phyloP scores from a whole-genome alignment of 2,329 filamentous ascomycete species.

The Tolypocladium pustulatum region DNA sequence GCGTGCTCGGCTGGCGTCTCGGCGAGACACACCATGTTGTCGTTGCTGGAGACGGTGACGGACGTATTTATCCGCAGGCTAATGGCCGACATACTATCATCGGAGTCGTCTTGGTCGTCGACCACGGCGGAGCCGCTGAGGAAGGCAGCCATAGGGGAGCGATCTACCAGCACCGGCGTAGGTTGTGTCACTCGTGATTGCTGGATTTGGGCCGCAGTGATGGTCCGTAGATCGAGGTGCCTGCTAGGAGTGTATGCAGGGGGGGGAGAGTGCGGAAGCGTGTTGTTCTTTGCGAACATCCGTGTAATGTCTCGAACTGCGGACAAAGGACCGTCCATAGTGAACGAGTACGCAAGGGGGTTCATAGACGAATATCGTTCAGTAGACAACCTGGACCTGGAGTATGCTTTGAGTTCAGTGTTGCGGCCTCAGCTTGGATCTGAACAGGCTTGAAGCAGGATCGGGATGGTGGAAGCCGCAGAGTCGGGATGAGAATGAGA shows the following conservation, averaged over 20 bases:
- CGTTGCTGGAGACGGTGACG: conserved; percentile 32
- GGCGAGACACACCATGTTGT: conserved; percentile 37
- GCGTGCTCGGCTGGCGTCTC: conserved; percentile 28
- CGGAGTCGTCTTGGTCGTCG: conserved; percentile 8
- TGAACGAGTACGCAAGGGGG: not conserved
- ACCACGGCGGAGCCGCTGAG: conserved; percentile 5
- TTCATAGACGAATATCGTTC: not conserved
- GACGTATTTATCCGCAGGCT: conserved; percentile 37
- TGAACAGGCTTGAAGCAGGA: not conserved
- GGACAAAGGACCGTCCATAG: not conserved
- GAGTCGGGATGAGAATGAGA: not conserved
- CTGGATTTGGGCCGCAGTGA: conserved; percentile 9
- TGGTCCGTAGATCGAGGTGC: conserved; percentile 6
- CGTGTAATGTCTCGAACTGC: not conserved
- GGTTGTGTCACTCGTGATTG: conserved; percentile 3
- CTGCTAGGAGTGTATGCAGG: conserved; percentile 18
- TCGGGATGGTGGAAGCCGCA: not conserved
- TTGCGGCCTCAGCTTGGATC: too few relatives aligned
- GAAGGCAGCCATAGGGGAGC: not conserved
- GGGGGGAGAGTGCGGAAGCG: conserved; percentile 10
- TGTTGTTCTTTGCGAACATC: not conserved
- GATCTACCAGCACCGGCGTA: not conserved
- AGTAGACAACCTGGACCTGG: not conserved
- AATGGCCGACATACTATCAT: conserved; percentile 25
- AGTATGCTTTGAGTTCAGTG: not conserved